phyloP scores from a whole-genome alignment of 352 stramenopile species.

The Globisporangium spiculum region DNA sequence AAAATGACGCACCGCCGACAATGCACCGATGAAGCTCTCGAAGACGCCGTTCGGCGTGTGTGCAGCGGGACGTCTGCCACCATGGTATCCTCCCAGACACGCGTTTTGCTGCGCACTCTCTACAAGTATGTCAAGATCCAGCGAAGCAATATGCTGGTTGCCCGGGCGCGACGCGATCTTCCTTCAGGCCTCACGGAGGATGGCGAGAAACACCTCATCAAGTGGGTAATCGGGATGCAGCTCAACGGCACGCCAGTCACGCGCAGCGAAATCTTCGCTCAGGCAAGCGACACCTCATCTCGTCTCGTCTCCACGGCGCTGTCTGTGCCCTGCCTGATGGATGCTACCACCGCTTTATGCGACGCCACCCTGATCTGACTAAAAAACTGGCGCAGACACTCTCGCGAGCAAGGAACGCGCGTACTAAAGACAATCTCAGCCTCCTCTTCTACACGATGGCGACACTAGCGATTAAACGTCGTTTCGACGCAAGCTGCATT shows the following conservation, averaged over 20 bases:
- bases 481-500: no score
- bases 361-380: not conserved
- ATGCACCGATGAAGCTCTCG: not conserved
- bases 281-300: not conserved
- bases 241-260: not conserved
- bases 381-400: not conserved
- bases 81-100: slow-evolving; percentile 1
- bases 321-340: not conserved
- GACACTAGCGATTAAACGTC: not conserved
- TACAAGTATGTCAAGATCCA: slow-evolving; percentile 1
- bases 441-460: slow-evolving; percentile 5
- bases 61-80: not conserved
- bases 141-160: not conserved
- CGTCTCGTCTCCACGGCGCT: not conserved
- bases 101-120: not conserved
- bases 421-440: not conserved
- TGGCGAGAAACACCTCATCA: not conserved
- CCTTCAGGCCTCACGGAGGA: not conserved
- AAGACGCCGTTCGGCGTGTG: not conserved
- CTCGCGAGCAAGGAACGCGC: slow-evolving; percentile 4
- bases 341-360: not conserved
- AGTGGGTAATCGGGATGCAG: slow-evolving; percentile 1
- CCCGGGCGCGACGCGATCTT: not conserved
- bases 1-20: not conserved
- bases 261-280: not conserved